These are phyloP conservation scores for Xylaria nigripes DNA, from an alignment of 495 filamentous ascomycete genomes.

Conservation along the genomic window DNA sequence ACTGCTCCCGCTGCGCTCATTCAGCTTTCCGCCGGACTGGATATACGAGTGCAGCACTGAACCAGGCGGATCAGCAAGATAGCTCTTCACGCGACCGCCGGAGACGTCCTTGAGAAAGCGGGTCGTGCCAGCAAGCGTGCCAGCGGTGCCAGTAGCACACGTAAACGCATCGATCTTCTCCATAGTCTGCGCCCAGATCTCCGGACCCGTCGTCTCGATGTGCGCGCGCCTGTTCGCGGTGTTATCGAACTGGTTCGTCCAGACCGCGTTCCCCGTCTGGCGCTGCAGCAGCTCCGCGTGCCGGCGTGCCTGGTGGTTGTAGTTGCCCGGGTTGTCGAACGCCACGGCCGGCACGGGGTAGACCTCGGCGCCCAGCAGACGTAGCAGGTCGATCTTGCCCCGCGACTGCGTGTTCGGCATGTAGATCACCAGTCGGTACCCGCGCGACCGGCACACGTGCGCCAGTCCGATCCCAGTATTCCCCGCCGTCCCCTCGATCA, in stretches of 20 bases:
- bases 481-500: slow-evolving; percentile 92
- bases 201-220: slow-evolving; percentile 92
- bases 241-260: slow-evolving; percentile 99
- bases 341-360: slow-evolving; percentile 95
- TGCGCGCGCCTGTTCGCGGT: slow-evolving; percentile 87
- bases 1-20: slow-evolving; percentile 72
- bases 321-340: slow-evolving; percentile 94
- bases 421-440: slow-evolving; percentile 94
- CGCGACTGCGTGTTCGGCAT: slow-evolving; percentile 99
- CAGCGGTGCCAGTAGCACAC: slow-evolving; percentile 87
- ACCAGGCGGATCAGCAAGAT: slow-evolving; percentile 89
- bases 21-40: slow-evolving; percentile 69
- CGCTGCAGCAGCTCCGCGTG: slow-evolving; percentile 63
- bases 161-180: slow-evolving; percentile 91
- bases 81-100: slow-evolving; percentile 76
- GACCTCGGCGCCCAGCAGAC: slow-evolving; percentile 90
- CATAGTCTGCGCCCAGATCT: slow-evolving; percentile 90
- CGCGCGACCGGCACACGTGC: slow-evolving; percentile 88
- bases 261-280: slow-evolving; percentile 69
- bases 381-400: slow-evolving; percentile 90
- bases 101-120: slow-evolving; percentile 78
- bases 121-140: slow-evolving; percentile 84
- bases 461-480: slow-evolving; percentile 98
- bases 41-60: slow-evolving; percentile 90
- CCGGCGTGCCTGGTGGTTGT: slow-evolving; percentile 88